These are phyloP conservation scores for Plasmopara viticola DNA, from an alignment of 352 stramenopile genomes.

Conservation along the genomic window DNA sequence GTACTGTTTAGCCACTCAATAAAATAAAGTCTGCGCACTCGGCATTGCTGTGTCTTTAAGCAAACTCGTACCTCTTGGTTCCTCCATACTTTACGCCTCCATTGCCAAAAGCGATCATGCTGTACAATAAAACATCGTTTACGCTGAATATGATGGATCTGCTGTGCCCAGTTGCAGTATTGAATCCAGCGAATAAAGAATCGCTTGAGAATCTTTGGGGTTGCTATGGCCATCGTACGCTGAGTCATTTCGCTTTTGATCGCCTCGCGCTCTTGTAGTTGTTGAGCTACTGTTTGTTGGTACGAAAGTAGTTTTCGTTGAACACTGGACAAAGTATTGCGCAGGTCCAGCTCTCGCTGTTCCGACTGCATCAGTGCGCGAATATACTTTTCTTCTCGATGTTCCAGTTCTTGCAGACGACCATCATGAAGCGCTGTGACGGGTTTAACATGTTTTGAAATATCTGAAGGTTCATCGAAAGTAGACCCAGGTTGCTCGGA, in stretches of 20 bases:
- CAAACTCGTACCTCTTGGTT: constrained; percentile 37
- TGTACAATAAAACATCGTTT: constrained; percentile 46
- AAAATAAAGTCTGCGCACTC: constrained; percentile 29
- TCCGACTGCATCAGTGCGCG: constrained; percentile 70
- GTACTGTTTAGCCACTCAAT: constrained; percentile 52
- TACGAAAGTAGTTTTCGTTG: constrained; percentile 40
- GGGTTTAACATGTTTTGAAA: constrained; percentile 1
- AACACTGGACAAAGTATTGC: constrained; percentile 39
- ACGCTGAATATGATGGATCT: constrained; percentile 36
- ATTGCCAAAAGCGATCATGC: constrained; percentile 61
- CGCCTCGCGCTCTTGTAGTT: constrained; percentile 36
- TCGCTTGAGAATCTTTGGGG: constrained; percentile 43
- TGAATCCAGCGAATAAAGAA: constrained; percentile 62
- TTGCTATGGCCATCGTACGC: constrained; percentile 34
- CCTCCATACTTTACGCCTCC: constrained; percentile 45
- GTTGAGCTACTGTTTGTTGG: constrained; percentile 33
- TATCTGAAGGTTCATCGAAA: background rate
- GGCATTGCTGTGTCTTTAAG: constrained; percentile 17
- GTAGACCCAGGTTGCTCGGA: background rate
- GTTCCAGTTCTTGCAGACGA: constrained; percentile 48
- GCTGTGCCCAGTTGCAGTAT: constrained; percentile 42
- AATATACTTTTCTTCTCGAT: constrained; percentile 70
- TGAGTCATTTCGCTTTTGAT: constrained; percentile 54
- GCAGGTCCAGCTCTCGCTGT: constrained; percentile 62
- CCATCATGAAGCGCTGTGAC: constrained; percentile 6